Percentiles rank a stretch among this genome's conserved stretches.
Conservation (phyloP, 73 alveolate genomes). For the Paramecium biaurelia region DNA sequence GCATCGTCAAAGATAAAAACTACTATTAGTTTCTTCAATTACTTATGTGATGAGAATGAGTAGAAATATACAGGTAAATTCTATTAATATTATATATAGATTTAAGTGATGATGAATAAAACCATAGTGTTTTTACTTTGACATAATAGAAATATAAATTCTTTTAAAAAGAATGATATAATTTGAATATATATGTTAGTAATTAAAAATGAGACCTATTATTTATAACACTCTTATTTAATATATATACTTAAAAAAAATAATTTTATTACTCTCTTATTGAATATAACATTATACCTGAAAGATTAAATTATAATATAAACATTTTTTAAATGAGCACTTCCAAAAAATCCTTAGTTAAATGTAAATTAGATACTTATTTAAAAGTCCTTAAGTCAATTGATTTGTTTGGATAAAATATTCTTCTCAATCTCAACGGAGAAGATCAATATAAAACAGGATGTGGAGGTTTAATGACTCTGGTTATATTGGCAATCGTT, state of each 20-base stretch:
- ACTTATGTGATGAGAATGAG: not conserved
- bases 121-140: not conserved
- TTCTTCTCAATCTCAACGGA: not conserved
- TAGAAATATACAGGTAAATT: not conserved
- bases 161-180: not conserved
- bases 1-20: not conserved
- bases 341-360: not conserved
- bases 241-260: no score
- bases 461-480: not conserved
- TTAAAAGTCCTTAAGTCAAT: not conserved
- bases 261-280: no score
- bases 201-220: not conserved
- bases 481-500: not conserved
- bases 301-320: not conserved
- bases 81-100: not conserved
- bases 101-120: not conserved
- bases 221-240: no score
- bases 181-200: not conserved
- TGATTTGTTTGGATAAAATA: not conserved
- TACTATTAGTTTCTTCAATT: not conserved
- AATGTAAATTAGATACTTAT: not conserved
- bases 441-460: slow-evolving; percentile 29
- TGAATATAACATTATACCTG: not conserved
- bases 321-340: not conserved
- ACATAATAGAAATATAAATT: not conserved